These are phyloP conservation scores for Phytophthora fragariae DNA, from an alignment of 352 stramenopile species.

Conservation along the genomic window DNA sequence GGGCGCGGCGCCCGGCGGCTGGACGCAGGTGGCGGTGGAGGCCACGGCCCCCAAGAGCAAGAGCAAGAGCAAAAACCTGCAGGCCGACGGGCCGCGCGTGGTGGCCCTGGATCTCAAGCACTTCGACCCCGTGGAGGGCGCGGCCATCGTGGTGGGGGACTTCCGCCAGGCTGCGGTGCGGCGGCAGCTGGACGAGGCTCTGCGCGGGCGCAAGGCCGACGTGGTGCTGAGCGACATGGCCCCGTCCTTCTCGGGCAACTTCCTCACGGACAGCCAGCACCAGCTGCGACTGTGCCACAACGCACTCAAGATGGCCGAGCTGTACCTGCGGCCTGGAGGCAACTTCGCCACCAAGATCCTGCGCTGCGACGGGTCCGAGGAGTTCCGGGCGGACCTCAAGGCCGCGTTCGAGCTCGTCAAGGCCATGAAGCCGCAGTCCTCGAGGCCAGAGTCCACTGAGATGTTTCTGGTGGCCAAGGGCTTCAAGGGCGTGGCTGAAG, in stretches of 20 bases:
- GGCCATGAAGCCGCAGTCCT: constrained; percentile 83
- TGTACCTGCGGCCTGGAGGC: constrained; percentile 80
- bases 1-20: constrained; percentile 83
- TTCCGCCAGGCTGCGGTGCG: constrained; percentile 73
- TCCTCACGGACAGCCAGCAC: constrained; percentile 77
- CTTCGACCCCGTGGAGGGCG: constrained; percentile 79
- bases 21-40: constrained; percentile 86
- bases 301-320: constrained; percentile 84
- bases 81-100: constrained; percentile 38
- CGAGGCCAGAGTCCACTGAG: constrained; percentile 83
- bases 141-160: constrained; percentile 79
- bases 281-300: constrained; percentile 89
- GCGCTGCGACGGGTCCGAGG: constrained; percentile 75
- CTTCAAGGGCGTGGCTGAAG: constrained; percentile 42
- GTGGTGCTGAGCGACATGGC: constrained; percentile 92
- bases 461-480: constrained; percentile 87
- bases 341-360: constrained; percentile 88
- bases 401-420: constrained; percentile 67
- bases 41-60: constrained; percentile 35
- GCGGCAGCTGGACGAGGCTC: constrained; percentile 57
- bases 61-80: not conserved
- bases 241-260: constrained; percentile 82
- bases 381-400: constrained; percentile 83
- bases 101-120: constrained; percentile 79
- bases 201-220: constrained; percentile 61